phyloP scores from a whole-genome alignment of 768 basidiomycete species.

The Daedaleopsis sinensis region DNA sequence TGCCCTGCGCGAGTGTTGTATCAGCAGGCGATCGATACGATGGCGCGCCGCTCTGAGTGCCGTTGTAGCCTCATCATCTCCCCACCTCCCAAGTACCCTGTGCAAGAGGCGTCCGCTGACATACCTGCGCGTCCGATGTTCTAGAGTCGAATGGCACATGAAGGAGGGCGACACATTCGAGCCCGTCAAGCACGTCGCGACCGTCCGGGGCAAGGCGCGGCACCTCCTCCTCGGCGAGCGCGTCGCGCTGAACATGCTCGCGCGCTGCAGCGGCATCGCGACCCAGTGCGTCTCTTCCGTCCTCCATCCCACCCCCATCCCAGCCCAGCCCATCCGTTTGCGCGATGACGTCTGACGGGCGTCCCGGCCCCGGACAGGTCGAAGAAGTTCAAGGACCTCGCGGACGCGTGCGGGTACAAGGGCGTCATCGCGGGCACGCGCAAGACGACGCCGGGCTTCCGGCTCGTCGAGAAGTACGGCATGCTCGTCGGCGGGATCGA shows the following conservation, averaged over 20 bases:
- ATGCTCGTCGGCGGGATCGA: slow-evolving; percentile 99
- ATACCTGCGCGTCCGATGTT: background rate
- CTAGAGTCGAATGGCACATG: slow-evolving; percentile 92
- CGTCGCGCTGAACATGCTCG: slow-evolving; percentile 89
- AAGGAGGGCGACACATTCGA: slow-evolving; percentile 82
- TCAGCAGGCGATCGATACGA: background rate
- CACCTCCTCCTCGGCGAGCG: slow-evolving; percentile 90
- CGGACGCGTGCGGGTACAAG: slow-evolving; percentile 74
- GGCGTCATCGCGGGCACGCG: slow-evolving; percentile 94
- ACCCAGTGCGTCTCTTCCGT: slow-evolving; percentile 65
- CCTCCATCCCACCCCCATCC: background rate
- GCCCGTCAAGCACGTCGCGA: slow-evolving; percentile 85
- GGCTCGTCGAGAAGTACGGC: slow-evolving; percentile 97
- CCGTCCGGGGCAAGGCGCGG: slow-evolving; percentile 87
- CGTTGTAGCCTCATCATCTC: background rate
- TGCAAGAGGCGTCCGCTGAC: background rate
- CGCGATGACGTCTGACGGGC: too few species aligned
- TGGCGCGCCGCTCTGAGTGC: background rate
- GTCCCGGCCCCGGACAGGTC: slow-evolving; percentile 55
- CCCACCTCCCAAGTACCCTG: background rate
- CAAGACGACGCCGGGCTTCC: slow-evolving; percentile 97
- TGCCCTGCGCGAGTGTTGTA: too few species aligned
- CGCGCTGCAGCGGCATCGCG: slow-evolving; percentile 95
- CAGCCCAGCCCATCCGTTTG: too few species aligned
- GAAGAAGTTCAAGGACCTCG: slow-evolving; percentile 77